These are phyloP conservation scores for Gamarada debralockiae DNA, from an alignment of 495 filamentous ascomycete genomes.

Conservation along the genomic window DNA sequence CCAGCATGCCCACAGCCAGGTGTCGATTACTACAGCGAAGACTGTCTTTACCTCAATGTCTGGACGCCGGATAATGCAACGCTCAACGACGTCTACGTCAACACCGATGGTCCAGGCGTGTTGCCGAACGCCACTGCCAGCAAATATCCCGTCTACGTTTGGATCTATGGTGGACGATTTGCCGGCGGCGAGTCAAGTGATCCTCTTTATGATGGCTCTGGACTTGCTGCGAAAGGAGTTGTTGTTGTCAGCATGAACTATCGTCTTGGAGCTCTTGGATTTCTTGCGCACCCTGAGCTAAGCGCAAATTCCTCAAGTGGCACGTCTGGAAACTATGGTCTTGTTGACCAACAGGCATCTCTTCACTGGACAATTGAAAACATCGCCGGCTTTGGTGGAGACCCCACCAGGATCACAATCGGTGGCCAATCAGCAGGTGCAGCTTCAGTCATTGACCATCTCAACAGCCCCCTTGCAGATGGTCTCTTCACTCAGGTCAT, in stretches of 20 bases:
- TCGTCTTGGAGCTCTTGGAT: slow-evolving; percentile 7
- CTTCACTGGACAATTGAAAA: slow-evolving; percentile 43
- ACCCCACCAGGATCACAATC: slow-evolving; percentile 32
- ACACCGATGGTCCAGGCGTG: slow-evolving; percentile 38
- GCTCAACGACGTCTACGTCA: slow-evolving; percentile 33
- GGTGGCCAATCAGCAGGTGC: slow-evolving; percentile 51
- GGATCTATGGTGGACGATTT: slow-evolving; percentile 28
- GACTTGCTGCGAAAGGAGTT: slow-evolving; percentile 37
- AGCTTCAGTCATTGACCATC: slow-evolving; percentile 15
- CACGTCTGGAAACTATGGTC: slow-evolving; percentile 49
- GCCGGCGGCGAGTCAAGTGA: slow-evolving; percentile 17
- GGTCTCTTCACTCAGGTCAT: slow-evolving; percentile 2
- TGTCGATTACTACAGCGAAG: slow-evolving; percentile 31
- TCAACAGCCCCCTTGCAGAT: not conserved
- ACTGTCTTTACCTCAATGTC: slow-evolving; percentile 63
- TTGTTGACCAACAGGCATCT: slow-evolving; percentile 44
- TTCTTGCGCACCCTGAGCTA: slow-evolving; percentile 10
- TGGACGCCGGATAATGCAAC: slow-evolving; percentile 41
- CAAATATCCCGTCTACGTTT: slow-evolving; percentile 46
- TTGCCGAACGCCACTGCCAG: slow-evolving; percentile 34
- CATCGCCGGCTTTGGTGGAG: slow-evolving; percentile 31
- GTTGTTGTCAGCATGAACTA: slow-evolving; percentile 38
- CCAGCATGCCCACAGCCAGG: not conserved
- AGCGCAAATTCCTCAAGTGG: slow-evolving; percentile 35
- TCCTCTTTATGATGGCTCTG: slow-evolving; percentile 36